Conservation (phyloP, 1,139 yeast genomes). For the Saccharomycopsis hybrid region DNA sequence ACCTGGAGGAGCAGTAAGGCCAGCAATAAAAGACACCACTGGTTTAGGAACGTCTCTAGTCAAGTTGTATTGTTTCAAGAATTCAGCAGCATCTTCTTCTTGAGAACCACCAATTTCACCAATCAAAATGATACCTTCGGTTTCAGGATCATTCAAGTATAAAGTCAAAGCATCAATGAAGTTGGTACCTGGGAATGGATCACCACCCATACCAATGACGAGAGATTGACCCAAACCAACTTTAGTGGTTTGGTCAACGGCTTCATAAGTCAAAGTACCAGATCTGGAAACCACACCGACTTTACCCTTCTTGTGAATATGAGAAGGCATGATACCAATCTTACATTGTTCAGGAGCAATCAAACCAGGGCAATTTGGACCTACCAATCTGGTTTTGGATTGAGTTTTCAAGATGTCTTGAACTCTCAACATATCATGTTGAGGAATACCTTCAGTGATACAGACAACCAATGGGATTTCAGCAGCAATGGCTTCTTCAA, state of each 20-base stretch:
- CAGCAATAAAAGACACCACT: conserved; percentile 96
- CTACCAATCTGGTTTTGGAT: conserved; percentile 92
- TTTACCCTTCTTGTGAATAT: conserved; percentile 87
- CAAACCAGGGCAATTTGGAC: conserved; percentile 99
- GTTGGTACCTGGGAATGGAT: conserved; percentile 99
- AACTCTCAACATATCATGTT: conserved; percentile 95
- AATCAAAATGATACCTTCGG: conserved; percentile 96
- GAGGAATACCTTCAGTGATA: conserved; percentile 98
- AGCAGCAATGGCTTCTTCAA: conserved; percentile 96
- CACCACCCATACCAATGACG: conserved; percentile 99
- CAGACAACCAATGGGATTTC: conserved; percentile 94
- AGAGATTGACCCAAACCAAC: conserved; percentile 95
- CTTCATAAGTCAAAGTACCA: conserved; percentile 98
- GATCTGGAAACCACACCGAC: conserved; percentile 95
- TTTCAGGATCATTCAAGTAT: conserved; percentile 82
- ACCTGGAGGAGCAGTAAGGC: conserved; percentile 99
- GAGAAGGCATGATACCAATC: conserved; percentile 97
- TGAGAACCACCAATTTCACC: conserved; percentile 99
- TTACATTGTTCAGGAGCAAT: conserved; percentile 97
- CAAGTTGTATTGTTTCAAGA: conserved; percentile 83
- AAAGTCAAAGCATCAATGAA: conserved; percentile 92
- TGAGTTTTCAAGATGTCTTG: conserved; percentile 92
- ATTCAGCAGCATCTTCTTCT: conserved; percentile 98
- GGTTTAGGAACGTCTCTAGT: conserved; percentile 94
- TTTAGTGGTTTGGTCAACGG: conserved; percentile 95